phyloP scores from a whole-genome alignment of 2,329 filamentous ascomycete species.

The Fusarium oxysporum region DNA sequence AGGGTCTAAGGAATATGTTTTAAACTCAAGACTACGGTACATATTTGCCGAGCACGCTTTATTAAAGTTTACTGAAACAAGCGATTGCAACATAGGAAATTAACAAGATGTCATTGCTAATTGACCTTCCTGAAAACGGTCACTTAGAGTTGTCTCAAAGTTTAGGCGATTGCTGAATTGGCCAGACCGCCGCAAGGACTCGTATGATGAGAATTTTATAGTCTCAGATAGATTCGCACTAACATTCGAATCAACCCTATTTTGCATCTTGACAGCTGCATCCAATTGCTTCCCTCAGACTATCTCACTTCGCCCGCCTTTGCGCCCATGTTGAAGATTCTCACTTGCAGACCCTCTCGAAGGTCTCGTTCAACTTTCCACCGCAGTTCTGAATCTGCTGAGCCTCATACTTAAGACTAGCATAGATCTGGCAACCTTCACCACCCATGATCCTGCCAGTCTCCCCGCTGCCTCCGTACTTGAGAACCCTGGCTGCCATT shows the following conservation, averaged over 20 bases:
- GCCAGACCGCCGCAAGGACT: background rate
- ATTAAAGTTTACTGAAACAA: background rate
- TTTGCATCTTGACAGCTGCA: background rate
- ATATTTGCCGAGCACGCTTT: background rate
- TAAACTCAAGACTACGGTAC: background rate
- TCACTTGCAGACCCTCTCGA: background rate
- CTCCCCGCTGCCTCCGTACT: conserved; percentile 28
- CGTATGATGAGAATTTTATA: background rate
- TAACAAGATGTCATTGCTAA: background rate
- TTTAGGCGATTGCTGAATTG: background rate
- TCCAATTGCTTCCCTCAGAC: background rate
- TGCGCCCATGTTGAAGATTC: background rate
- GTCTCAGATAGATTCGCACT: too few species aligned
- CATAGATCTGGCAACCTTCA: conserved; percentile 34
- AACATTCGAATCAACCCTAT: background rate
- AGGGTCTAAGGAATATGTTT: background rate
- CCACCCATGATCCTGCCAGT: conserved; percentile 28
- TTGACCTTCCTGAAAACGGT: background rate
- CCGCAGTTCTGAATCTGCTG: background rate
- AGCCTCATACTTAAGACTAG: conserved; percentile 29
- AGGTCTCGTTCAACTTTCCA: background rate
- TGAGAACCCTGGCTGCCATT: conserved; percentile 23
- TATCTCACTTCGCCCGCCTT: background rate
- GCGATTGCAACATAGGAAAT: background rate
- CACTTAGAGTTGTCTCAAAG: background rate